Conservation (phyloP, 345 rosid species). For the Euphorbia tirucalli region DNA sequence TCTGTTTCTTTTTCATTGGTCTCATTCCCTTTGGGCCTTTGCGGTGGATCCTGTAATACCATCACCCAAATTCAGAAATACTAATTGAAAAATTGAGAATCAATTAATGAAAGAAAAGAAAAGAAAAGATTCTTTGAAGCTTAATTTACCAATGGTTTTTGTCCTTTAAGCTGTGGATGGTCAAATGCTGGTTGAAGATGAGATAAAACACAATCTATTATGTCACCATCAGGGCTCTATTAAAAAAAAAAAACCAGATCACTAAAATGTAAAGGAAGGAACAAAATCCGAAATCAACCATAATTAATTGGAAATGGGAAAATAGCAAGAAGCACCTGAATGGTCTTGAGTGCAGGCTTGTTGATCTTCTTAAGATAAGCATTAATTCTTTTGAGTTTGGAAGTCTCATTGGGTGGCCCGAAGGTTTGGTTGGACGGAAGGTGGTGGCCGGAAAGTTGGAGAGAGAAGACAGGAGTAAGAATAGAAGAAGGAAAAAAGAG, state of each 20-base stretch:
- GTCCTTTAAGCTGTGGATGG: slow-evolving; percentile 29
- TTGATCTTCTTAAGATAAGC: slow-evolving; percentile 34
- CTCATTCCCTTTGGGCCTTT: slow-evolving; percentile 25
- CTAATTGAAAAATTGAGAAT: not conserved
- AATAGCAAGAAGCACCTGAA: slow-evolving; percentile 15
- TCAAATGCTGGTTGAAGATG: slow-evolving; percentile 43
- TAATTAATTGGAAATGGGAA: not conserved
- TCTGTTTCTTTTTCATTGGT: slow-evolving; percentile 11
- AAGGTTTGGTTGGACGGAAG: slow-evolving; percentile 24
- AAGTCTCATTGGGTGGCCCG: slow-evolving; percentile 16
- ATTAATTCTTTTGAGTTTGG: slow-evolving; percentile 21
- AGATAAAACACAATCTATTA: slow-evolving; percentile 30
- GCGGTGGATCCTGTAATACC: slow-evolving; percentile 27
- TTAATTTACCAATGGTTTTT: slow-evolving; percentile 27
- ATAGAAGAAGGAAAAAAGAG: slow-evolving; percentile 35
- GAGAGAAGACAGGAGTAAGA: slow-evolving; percentile 39
- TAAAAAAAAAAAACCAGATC: slow-evolving; percentile 15
- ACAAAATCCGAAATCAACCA: not conserved
- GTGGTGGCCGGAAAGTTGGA: slow-evolving; percentile 39
- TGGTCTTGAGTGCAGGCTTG: slow-evolving; percentile 34
- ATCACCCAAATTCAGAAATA: not conserved
- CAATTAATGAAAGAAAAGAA: not conserved
- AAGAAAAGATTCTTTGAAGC: no score
- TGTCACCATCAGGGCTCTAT: slow-evolving; percentile 38
- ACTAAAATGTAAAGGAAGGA: not conserved